Evolutionary conservation across 202 grass and related monocot genomes (phyloP), one percentile per base, ranked within the genome.

Genomic region (Schoenoplectus tabernaemontani): DNA sequence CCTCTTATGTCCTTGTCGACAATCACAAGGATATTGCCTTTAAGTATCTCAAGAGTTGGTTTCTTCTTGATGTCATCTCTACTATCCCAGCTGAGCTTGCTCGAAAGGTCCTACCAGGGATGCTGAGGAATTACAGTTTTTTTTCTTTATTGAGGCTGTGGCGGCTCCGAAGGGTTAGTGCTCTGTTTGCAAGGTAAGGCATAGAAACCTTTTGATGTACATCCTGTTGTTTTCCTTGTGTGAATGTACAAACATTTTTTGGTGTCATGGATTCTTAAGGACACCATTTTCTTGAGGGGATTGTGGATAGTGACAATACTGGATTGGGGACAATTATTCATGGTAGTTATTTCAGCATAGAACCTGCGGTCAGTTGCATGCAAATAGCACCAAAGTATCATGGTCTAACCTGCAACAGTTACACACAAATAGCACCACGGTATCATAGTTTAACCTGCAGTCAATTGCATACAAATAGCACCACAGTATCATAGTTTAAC

Each of bases 81-180:
- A 99, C 96, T 5, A 85, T 95, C 59, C 96, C 96, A 10, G 75
- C 88, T 46, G 96, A 99, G 84, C 1, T 92, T 47, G 89, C 88
- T 84, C 81, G 86, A 46, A 87, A 33, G 85, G 88, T 95, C 43
- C 78, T 99, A 33, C 92, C 96, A 67, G 33, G 54, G 34, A 86
- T 57, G 7, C 83, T 99, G 5, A 87, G 83, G 48, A 89, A 86
- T 11, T 99, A 93, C 83, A 90, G 96, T 76, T 99, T 99, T 80
- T 96, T 99, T 84, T 95, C 92, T 78, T 92, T 99, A 89, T 88
- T 99, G 58, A 92, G 96, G 63, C 82, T 99, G 46, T 99, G 96
- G 92, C 91, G 96, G 87, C 90, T 99, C 22, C 86, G 96, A 19
- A 99, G 96, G 84, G 96, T 99, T 79, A 99, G 96, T 61, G 89